Evolutionary conservation across 148 eudicot species (phyloP).

Genomic region (Heliamphora exappendiculata): DNA sequence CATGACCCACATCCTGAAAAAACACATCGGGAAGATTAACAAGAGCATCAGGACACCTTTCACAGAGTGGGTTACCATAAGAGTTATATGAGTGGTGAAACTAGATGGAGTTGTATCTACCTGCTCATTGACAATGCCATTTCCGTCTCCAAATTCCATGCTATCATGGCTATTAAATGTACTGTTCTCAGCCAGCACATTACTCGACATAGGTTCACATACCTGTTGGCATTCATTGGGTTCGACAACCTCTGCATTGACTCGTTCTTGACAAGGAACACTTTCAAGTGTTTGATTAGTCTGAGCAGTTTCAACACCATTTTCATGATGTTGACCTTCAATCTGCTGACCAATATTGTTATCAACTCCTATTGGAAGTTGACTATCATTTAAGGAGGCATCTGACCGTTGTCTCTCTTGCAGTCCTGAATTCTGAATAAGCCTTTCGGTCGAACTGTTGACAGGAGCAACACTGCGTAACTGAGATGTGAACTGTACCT

Average conservation of each 20-base stretch:
- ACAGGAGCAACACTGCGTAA: slow-evolving; percentile 40
- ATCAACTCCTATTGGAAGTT: slow-evolving; percentile 25
- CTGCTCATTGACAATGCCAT: slow-evolving; percentile 31
- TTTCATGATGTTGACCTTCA: slow-evolving; percentile 27
- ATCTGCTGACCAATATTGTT: slow-evolving; percentile 27
- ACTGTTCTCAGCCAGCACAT: slow-evolving; percentile 17
- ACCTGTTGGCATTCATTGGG: slow-evolving; percentile 22
- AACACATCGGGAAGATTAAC: slow-evolving; percentile 23
- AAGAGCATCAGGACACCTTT: slow-evolving; percentile 21
- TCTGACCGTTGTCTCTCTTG: slow-evolving; percentile 32
- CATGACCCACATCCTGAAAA: slow-evolving; percentile 30
- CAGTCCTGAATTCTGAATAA: slow-evolving; percentile 28
- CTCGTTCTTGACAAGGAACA: slow-evolving; percentile 25
- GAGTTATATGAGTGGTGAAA: slow-evolving; percentile 15
- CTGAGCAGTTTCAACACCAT: slow-evolving; percentile 31
- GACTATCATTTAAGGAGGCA: slow-evolving; percentile 24
- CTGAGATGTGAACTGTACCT: slow-evolving; percentile 64
- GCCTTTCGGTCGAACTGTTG: slow-evolving; percentile 34
- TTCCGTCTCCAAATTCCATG: slow-evolving; percentile 61
- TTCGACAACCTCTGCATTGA: slow-evolving; percentile 19
- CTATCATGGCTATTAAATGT: slow-evolving; percentile 22
- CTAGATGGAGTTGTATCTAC: slow-evolving; percentile 20
- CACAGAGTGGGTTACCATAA: slow-evolving; percentile 19
- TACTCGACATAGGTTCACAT: slow-evolving; percentile 30
- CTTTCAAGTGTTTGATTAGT: slow-evolving; percentile 26